Conservation (phyloP, 371 early-diverging fungal genomes). For the Mortierella sp. region DNA sequence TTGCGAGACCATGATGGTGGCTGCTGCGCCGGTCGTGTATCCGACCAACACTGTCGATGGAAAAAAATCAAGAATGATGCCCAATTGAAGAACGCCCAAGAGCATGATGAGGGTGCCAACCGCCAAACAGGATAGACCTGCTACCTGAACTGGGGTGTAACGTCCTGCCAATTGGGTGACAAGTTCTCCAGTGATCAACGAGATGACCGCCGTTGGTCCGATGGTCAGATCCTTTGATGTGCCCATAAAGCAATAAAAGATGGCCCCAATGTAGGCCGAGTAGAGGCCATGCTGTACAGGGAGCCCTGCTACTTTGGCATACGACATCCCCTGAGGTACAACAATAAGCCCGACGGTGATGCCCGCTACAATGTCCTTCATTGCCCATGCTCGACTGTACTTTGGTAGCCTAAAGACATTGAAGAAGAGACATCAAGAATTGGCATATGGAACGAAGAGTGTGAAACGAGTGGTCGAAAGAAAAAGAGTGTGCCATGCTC, state of each 20-base stretch:
- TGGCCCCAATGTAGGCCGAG: constrained; percentile 77
- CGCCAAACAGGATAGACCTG: constrained; percentile 67
- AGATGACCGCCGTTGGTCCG: constrained; percentile 91
- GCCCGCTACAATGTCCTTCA: constrained; percentile 86
- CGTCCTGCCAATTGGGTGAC: constrained; percentile 55
- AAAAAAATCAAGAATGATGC: constrained; percentile 91
- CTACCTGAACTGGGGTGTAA: constrained; percentile 59
- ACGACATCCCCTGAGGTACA: constrained; percentile 88
- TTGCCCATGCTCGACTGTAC: constrained; percentile 68
- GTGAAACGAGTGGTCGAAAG: background rate
- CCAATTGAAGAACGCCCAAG: constrained; percentile 82
- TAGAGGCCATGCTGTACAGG: constrained; percentile 89
- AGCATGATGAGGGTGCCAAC: constrained; percentile 71
- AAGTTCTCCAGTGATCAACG: constrained; percentile 79
- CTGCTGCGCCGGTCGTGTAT: constrained; percentile 79
- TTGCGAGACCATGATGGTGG: constrained; percentile 83
- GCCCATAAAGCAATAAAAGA: constrained; percentile 81
- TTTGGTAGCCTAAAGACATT: constrained; percentile 28
- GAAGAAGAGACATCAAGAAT: background rate
- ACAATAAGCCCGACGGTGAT: constrained; percentile 85
- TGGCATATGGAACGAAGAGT: background rate
- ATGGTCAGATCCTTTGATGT: constrained; percentile 89
- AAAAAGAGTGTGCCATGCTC: background rate
- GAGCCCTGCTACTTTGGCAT: constrained; percentile 85
- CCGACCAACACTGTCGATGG: constrained; percentile 79